Base-by-base conservation (phyloP, 306 rosid genomes). In the Castanea crenata region DNA sequence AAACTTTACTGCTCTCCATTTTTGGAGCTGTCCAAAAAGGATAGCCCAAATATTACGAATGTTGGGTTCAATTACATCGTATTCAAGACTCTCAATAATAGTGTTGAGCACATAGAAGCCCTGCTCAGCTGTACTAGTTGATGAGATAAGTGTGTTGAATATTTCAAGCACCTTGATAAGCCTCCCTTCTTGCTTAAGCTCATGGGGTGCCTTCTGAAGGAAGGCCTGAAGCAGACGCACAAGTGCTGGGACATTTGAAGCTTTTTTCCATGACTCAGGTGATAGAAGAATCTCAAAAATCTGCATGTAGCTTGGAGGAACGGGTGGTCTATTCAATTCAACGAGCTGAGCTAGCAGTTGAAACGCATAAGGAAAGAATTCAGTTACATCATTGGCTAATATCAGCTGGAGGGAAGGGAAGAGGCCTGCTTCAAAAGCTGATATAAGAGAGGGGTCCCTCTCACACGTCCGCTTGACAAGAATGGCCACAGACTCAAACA, bases 71-170 rank as follows among this genome's bases (percentile, higher is more conserved):
- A 95, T 77, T 32, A 86, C 98, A 76, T 81, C 76, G 74, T 89
- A 93, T 19, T 87, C 89, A 69, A 95, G 99, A 88, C 88, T 90
- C 84, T 95, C 99, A 34, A 95, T 86, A 71, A 95, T 89, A 23
- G 99, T 95, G 83, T 95, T 95, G 20, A 95, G 96, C 84, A 95
- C 98, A 71, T 91, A 95, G 88, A 93, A 95, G 80, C 99, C 99
- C 77, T 95, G 99, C 64, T 90, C 98, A 51, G 84, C 86, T 49
- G 97, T 80, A 88, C 88, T 83, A 58, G 90, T 58, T 55, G 92
- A 65, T 70, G 97, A 91, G 64, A 95, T 79, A 35, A 95, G 97
- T 32, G 83, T 90, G 73, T 88, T 90, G 81, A 89, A 95, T 86
- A 95, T 95, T 76, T 90, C 97, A 82, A 95, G 97, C 67, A 95